These are phyloP conservation scores for Acacia confusa DNA, from an alignment of 306 rosid species.

Conservation along the genomic window DNA sequence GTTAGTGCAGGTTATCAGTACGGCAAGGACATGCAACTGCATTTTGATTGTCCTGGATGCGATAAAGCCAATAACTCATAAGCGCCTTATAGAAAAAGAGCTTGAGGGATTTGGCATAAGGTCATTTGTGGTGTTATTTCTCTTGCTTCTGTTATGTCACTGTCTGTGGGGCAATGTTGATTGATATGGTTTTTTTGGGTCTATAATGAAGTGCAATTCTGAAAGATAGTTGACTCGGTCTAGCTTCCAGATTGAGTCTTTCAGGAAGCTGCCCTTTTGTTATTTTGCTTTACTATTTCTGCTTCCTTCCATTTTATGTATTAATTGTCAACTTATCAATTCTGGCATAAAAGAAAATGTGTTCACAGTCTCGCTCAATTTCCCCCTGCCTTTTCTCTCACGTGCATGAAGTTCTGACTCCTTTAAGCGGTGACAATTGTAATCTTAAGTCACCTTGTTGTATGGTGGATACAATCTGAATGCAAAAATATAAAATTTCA, in stretches of 20 bases:
- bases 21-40: constrained; percentile 98
- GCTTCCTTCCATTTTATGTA: background rate
- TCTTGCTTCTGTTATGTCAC: constrained; percentile 10
- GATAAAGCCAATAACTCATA: constrained; percentile 97
- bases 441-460: background rate
- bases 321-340: background rate
- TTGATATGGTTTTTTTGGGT: background rate
- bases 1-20: constrained; percentile 86
- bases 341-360: background rate
- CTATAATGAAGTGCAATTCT: constrained; percentile 4
- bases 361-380: constrained; percentile 9
- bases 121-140: constrained; percentile 43
- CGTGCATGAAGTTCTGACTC: background rate
- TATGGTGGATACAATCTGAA: background rate
- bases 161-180: constrained; percentile 12
- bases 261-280: constrained; percentile 14
- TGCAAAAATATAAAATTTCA: background rate
- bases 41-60: constrained; percentile 97
- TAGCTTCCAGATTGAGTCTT: constrained; percentile 26
- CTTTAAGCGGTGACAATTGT: background rate
- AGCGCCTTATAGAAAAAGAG: constrained; percentile 95
- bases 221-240: constrained; percentile 17
- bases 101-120: constrained; percentile 99
- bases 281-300: constrained; percentile 15
- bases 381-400: background rate